These are phyloP conservation scores for Fraxinus latifolia DNA, from an alignment of 305 asterid species.

Conservation along the genomic window DNA sequence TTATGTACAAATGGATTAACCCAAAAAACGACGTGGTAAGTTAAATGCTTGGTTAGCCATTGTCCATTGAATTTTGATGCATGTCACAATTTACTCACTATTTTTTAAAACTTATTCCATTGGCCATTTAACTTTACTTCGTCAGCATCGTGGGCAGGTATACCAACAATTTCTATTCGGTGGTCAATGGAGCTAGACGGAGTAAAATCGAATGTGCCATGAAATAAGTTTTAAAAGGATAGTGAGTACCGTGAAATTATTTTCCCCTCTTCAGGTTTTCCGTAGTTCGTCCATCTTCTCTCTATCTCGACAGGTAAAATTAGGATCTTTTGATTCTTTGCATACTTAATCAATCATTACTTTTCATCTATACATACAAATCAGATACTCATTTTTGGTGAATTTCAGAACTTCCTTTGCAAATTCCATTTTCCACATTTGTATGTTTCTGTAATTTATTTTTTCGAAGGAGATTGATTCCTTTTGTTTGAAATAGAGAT, in stretches of 20 bases:
- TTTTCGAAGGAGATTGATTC: constrained; percentile 8
- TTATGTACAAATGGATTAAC: too few species aligned
- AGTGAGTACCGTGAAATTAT: neutral
- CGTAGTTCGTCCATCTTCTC: neutral
- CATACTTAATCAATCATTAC: neutral
- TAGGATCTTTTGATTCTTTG: neutral
- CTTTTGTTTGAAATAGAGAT: neutral
- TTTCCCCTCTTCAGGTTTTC: neutral
- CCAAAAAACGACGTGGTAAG: neutral
- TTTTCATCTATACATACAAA: neutral
- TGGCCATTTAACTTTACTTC: neutral
- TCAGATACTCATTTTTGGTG: neutral
- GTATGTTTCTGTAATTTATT: neutral
- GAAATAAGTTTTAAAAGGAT: too few species aligned
- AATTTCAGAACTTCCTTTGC: neutral
- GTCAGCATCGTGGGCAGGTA: neutral
- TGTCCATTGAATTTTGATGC: neutral
- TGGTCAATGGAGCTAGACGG: too few species aligned
- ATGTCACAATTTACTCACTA: neutral
- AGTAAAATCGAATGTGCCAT: neutral
- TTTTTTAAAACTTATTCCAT: neutral
- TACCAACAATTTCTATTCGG: neutral
- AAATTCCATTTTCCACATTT: neutral
- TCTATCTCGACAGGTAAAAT: neutral
- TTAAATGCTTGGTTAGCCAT: too few species aligned